These are phyloP conservation scores for Iberis pinnata DNA, from an alignment of 345 rosid genomes.

Conservation along the genomic window DNA sequence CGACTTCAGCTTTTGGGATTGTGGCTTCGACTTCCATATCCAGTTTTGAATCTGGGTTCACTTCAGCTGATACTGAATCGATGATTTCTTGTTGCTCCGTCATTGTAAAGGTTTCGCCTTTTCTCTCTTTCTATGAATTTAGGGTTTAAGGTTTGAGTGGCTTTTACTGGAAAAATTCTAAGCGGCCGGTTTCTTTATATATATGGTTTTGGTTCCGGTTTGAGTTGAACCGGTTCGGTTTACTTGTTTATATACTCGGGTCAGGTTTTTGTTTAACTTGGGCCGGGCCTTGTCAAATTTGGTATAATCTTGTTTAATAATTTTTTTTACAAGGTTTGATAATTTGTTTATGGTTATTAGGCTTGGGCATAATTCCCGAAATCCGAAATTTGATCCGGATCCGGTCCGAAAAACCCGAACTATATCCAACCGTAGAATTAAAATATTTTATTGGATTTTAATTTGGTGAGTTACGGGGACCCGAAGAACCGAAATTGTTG, in stretches of 20 bases:
- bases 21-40: conserved; percentile 39
- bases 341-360: no score
- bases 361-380: no score
- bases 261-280: no score
- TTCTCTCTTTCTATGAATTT: neutral
- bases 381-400: no score
- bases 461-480: no score
- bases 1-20: conserved; percentile 8
- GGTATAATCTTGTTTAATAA: no score
- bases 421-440: no score
- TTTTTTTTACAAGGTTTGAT: no score
- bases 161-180: neutral
- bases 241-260: conserved; percentile 14
- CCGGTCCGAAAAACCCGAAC: no score
- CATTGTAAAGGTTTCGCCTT: conserved; percentile 31
- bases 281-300: no score
- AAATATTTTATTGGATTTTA: no score
- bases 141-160: conserved; percentile 28
- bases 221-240: conserved; percentile 15
- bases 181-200: conserved; percentile 2
- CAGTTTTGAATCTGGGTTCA: conserved; percentile 21
- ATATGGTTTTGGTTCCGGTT: neutral
- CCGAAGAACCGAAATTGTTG: no score
- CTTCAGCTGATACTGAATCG: conserved; percentile 22
- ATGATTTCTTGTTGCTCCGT: conserved; percentile 33